Base-by-base conservation (phyloP, 2,329 filamentous ascomycete genomes). In the Thielaviopsis cerberus region DNA sequence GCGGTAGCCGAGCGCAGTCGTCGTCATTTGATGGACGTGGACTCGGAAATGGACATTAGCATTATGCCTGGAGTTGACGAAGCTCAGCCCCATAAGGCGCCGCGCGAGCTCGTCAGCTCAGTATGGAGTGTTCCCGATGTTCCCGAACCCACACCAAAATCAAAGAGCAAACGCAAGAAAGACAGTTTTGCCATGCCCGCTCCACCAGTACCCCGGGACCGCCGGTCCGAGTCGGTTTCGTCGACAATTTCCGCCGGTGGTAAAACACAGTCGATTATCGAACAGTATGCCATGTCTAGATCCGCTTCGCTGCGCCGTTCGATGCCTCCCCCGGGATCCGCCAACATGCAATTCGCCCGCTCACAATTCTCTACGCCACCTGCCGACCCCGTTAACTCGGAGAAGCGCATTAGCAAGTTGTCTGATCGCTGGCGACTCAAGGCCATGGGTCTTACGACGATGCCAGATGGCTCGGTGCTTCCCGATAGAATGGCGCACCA, bases 401-500 rank as follows among this genome's bases (percentile, higher is more conserved):
- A 63, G 2, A 64, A 63, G 41, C 64, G 67, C 10, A 57, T 64
- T 2, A 73, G 70, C 63, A 71, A 66, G 55, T 70, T 69, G 6
- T 74, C 72, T 6, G 71, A 72, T 56, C 67, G 71, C 45, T 76
- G 74, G 74, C 67, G 69, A 4, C 67, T 76, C 59, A 75, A 74
- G 55, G 73, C 73, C 50, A 74, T 75, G 73, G 74, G 73, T 10
- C 70, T 79, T 20, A 74, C 77, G 2, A 74, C 73, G 61, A 73
- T 78, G 71, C 71, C 74, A 4, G 73, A 80, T 61, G 72, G 77
- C n/a, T 72, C 74, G 53, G 76, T 75, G 61, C 63, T 78, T 2
- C 77, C 76, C 5, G 76, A 80, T 61, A 70, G 71, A 2, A 68
- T 80, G 48, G 75, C 74, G 13, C 63, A 71, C 37, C 72, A 76